Evolutionary conservation across 164 flowering plant genomes (phyloP).

Genomic region (Nymphaea colorata): DNA sequence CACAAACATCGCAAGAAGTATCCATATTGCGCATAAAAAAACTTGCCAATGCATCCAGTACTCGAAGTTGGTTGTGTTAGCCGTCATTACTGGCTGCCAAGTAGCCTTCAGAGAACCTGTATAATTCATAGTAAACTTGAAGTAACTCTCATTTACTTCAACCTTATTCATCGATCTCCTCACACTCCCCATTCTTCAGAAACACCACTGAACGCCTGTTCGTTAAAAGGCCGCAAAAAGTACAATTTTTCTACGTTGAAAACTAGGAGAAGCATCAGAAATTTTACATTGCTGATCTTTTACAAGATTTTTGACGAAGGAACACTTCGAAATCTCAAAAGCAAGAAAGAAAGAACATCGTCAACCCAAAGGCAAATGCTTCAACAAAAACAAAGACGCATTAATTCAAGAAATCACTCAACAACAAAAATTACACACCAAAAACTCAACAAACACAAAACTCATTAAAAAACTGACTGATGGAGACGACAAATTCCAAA

Average conservation of each 20-base stretch:
- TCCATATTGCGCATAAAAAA: slow-evolving; percentile 46
- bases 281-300: neutral
- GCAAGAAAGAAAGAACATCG: neutral
- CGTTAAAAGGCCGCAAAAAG: neutral
- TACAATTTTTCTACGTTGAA: no score
- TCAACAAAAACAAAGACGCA: neutral
- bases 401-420: no score
- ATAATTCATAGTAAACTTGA: neutral
- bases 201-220: neutral
- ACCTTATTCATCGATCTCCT: neutral
- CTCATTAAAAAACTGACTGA: no score
- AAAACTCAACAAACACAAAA: no score
- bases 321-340: neutral
- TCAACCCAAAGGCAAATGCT: neutral
- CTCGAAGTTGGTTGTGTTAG: slow-evolving; percentile 3
- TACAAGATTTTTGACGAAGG: neutral
- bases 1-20: slow-evolving; percentile 22
- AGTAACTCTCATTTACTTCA: neutral
- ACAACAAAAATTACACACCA: no score
- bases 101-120: slow-evolving; percentile 42
- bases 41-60: slow-evolving; percentile 94
- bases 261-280: neutral
- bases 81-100: slow-evolving; percentile 56
- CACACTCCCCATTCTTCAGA: neutral
- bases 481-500: no score